These are phyloP conservation scores for Aquilaria yunnanensis DNA, from an alignment of 345 rosid species.

Conservation along the genomic window DNA sequence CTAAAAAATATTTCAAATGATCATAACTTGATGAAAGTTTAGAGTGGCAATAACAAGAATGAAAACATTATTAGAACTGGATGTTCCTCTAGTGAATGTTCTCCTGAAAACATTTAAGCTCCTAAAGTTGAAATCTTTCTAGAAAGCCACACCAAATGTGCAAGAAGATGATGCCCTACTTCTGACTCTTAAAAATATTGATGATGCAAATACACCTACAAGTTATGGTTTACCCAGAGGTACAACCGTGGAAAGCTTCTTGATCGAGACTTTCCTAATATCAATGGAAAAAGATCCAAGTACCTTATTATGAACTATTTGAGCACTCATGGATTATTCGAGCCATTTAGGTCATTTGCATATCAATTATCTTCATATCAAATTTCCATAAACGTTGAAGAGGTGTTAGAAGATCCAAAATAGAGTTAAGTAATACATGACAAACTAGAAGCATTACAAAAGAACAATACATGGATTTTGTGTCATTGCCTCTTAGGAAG, in stretches of 20 bases:
- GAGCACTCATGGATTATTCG: background rate
- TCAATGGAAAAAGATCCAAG: background rate
- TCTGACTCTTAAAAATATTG: no score
- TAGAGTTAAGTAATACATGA: background rate
- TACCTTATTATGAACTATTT: conserved; percentile 2
- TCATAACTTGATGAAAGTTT: no score
- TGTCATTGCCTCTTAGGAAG: background rate
- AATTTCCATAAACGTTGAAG: background rate
- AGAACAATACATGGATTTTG: background rate
- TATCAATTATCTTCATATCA: background rate
- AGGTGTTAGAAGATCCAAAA: background rate
- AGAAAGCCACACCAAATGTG: no score
- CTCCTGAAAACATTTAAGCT: no score
- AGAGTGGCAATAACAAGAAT: background rate
- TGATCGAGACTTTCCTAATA: no score
- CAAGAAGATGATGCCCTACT: background rate
- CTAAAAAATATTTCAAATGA: no score
- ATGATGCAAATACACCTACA: no score
- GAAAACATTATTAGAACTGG: background rate
- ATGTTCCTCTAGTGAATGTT: no score
- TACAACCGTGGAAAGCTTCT: no score
- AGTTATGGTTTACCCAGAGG: no score
- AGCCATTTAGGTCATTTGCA: background rate
- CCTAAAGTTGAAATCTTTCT: no score
- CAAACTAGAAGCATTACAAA: background rate